Conservation (phyloP, 2,329 filamentous ascomycete species). For the Monilinia fructigena region DNA sequence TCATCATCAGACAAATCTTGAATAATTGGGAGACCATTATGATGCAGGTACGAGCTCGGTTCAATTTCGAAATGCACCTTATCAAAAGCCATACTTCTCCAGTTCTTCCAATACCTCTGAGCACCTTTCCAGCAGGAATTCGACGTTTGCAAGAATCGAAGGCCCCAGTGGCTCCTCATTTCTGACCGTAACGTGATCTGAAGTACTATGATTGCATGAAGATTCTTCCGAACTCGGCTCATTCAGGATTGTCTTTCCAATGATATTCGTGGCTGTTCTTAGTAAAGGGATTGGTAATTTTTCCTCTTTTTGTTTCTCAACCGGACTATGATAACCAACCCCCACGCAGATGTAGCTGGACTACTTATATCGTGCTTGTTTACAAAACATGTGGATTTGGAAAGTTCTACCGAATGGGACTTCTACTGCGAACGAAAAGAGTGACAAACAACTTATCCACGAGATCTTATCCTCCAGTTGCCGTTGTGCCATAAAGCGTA, state of each 20-base stretch:
- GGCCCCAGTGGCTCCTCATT: not conserved
- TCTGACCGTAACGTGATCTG: not conserved
- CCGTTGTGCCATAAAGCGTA: not conserved
- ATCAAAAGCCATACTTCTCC: not conserved
- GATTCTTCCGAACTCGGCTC: too few relatives aligned
- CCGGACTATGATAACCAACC: not conserved
- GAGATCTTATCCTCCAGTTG: not conserved
- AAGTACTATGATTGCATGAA: not conserved
- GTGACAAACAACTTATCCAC: not conserved
- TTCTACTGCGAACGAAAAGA: not conserved
- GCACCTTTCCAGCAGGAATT: not conserved
- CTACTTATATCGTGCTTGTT: not conserved
- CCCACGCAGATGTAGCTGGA: not conserved
- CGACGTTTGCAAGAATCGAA: not conserved
- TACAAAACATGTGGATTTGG: not conserved
- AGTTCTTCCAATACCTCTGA: too few relatives aligned
- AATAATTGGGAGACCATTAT: not conserved
- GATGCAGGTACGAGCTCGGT: not conserved
- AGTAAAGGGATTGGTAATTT: too few relatives aligned
- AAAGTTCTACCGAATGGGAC: not conserved
- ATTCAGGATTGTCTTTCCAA: not conserved
- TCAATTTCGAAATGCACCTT: not conserved
- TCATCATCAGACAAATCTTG: not conserved
- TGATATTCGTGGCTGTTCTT: not conserved
- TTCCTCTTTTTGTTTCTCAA: not conserved